phyloP scores from a whole-genome alignment of 306 rosid species.

The Trifolium fragiferum region DNA sequence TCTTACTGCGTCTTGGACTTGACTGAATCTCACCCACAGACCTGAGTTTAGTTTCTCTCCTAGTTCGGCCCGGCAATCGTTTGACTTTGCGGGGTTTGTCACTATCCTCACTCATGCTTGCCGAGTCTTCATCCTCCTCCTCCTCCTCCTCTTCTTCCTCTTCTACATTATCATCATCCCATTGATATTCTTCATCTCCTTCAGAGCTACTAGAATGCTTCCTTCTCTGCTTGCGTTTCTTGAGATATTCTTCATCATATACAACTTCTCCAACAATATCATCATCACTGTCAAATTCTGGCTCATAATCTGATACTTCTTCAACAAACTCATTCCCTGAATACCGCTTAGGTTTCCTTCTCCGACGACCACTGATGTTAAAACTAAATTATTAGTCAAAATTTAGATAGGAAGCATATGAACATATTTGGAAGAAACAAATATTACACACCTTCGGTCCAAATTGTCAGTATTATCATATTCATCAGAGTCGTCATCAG shows the following conservation, averaged over 20 bases:
- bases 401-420: constrained; percentile 21
- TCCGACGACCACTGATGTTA: constrained; percentile 68
- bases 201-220: constrained; percentile 91
- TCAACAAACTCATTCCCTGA: constrained; percentile 84
- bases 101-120: constrained; percentile 89
- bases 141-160: constrained; percentile 91
- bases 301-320: constrained; percentile 77
- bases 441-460: constrained; percentile 73
- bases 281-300: constrained; percentile 87
- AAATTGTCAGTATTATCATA: constrained; percentile 60
- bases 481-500: constrained; percentile 58
- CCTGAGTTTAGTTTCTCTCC: constrained; percentile 86
- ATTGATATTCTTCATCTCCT: constrained; percentile 92
- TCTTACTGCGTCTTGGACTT: constrained; percentile 96
- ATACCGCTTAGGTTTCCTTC: constrained; percentile 89
- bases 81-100: constrained; percentile 68
- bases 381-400: constrained; percentile 39
- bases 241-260: constrained; percentile 91
- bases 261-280: constrained; percentile 97
- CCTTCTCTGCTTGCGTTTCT: constrained; percentile 85
- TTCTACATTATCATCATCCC: constrained; percentile 92
- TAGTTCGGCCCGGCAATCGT: constrained; percentile 76
- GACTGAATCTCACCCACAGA: constrained; percentile 82
- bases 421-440: constrained; percentile 8
- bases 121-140: constrained; percentile 63